phyloP scores from a whole-genome alignment of 768 basidiomycete species.

The Pisolithus sp. region DNA sequence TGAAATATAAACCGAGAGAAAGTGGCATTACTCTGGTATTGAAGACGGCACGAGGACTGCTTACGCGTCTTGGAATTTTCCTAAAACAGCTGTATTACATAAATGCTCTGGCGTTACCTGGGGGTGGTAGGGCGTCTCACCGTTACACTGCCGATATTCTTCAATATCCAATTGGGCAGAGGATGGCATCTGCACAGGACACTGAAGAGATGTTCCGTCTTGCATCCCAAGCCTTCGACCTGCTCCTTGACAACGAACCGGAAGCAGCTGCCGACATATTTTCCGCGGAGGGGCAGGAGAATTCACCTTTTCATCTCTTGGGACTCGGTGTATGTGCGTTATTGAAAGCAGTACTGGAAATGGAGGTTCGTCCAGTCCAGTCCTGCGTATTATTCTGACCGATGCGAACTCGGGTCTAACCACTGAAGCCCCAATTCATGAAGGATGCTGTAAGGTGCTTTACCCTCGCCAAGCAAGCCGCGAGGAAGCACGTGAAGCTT shows the following conservation, averaged over 20 bases:
- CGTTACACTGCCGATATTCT: no score
- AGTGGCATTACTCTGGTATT: no score
- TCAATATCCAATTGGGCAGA: no score
- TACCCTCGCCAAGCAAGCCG: conserved; percentile 39
- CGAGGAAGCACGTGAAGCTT: conserved; percentile 37
- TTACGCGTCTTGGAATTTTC: no score
- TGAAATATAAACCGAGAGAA: no score
- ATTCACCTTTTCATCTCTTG: conserved; percentile 67
- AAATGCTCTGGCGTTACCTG: no score
- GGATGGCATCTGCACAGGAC: conserved; percentile 14
- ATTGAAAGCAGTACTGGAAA: conserved; percentile 71
- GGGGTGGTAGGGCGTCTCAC: no score
- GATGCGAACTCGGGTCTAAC: no score
- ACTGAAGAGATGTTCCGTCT: conserved; percentile 24
- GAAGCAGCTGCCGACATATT: conserved; percentile 47
- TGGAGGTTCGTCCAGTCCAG: conserved; percentile 47
- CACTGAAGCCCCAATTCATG: conserved; percentile 33
- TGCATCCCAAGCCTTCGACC: conserved; percentile 52
- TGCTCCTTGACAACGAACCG: conserved; percentile 64
- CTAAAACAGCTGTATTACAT: no score
- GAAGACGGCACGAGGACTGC: no score
- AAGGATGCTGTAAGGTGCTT: conserved; percentile 55
- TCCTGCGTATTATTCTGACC: no score
- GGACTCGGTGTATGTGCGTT: conserved; percentile 69
- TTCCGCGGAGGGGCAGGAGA: conserved; percentile 16